Base-by-base conservation (phyloP, 164 flowering plant genomes). In the Liriodendron chinense region DNA sequence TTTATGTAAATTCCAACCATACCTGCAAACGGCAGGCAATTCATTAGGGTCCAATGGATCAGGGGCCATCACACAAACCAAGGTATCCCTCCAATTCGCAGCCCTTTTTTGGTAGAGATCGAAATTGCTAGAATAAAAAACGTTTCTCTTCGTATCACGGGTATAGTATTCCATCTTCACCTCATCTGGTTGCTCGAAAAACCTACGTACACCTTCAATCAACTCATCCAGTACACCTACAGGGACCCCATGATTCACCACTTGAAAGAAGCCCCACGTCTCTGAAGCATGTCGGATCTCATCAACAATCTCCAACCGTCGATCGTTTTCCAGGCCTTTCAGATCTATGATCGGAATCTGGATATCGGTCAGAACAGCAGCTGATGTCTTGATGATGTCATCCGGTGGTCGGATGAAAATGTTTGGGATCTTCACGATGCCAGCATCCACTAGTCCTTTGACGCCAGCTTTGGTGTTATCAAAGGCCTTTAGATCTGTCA, bases 221-320 rank as follows among this genome's bases (percentile, higher is more conserved):
- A 86, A 80, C 77, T 81, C 88, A 1, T 86, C 86, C 72, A 89
- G 1, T 2, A 85, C 79, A 2, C 25, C 43, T 9, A 2, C 56
- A 0, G 86, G 86, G 7, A 89, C 71, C n/a, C 88, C 89, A 80
- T 89, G 93, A 72, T 88, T 88, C 23, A 87, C 74, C 71, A 88
- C 80, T 69, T 88, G 88, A 73, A 88, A 86, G 75, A 89, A 84
- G 0, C 91, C 93, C 87, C 84, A 81, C 2, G 50, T 79, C 80
- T 76, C 85, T 1, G 81, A 72, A 2, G 89, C 91, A 1, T 47
- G 22, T 9, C 80, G 63, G 9, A 89, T 53, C 43, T 70, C 23
- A 1, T 72, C 80, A 0, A 86, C 76, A 0, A 80, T 74, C 71
- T 63, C 68, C 47, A 57, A 62, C 1, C 74, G 68, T 9, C 23